Conservation (phyloP, 139 green algal species). For the Micromonas commoda region DNA sequence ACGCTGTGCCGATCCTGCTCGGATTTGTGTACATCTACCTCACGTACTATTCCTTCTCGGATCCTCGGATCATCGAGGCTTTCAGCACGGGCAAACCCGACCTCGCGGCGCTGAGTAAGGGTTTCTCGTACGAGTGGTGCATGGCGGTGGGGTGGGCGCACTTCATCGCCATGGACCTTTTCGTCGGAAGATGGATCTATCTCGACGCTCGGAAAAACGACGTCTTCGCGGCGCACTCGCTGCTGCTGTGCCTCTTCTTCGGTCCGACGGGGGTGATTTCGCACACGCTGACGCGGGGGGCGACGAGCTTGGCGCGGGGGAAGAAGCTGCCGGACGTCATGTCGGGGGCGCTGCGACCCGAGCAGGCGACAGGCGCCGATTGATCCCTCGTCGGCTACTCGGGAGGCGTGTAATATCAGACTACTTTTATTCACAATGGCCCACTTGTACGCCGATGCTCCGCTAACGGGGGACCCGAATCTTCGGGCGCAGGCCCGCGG, state of each 20-base stretch:
- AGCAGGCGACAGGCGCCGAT: background rate
- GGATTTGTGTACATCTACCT: constrained; percentile 16
- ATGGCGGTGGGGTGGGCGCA: constrained; percentile 27
- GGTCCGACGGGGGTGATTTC: constrained; percentile 8
- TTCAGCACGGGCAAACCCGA: constrained; percentile 7
- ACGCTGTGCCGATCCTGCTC: background rate
- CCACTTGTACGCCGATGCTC: no score
- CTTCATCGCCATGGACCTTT: constrained; percentile 30
- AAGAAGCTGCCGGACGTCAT: background rate
- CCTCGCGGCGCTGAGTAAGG: constrained; percentile 5
- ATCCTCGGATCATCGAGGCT: constrained; percentile 8
- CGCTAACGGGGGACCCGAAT: no score
- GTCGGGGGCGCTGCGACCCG: no score
- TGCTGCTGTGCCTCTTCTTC: constrained; percentile 26
- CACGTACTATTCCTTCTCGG: background rate
- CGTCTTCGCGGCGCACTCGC: constrained; percentile 22
- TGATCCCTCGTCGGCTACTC: no score
- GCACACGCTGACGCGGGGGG: constrained; percentile 6
- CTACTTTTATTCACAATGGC: no score
- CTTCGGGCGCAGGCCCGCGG: no score
- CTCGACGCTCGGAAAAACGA: constrained; percentile 24
- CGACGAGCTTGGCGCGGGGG: background rate
- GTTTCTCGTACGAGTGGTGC: background rate
- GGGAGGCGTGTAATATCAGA: no score
- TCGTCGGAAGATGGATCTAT: constrained; percentile 26